Evolutionary conservation across 2,329 filamentous ascomycete genomes (phyloP).

Genomic region (Rutstroemia sp.): DNA sequence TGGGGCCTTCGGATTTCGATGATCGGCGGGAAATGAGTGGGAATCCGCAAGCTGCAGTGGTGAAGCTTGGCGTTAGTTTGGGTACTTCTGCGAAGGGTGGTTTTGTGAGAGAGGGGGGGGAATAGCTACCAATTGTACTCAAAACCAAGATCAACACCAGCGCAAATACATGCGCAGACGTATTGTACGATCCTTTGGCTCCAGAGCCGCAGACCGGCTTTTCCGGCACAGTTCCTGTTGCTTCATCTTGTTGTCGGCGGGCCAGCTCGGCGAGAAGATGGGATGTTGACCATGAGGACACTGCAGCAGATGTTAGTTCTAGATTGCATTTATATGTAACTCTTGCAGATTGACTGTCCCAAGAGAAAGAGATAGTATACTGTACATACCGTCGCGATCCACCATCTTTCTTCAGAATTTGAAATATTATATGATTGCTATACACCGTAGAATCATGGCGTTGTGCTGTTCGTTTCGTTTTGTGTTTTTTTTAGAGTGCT

Average conservation of each 20-base stretch:
- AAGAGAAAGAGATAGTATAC: background rate
- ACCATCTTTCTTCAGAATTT: conserved; percentile 7
- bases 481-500: background rate
- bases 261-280: conserved; percentile 42
- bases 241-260: conserved; percentile 37
- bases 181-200: conserved; percentile 43
- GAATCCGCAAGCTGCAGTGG: conserved; percentile 28
- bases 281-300: conserved; percentile 15
- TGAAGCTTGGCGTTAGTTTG: background rate
- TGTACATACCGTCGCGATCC: conserved; percentile 2
- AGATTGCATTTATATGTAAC: too few relatives aligned
- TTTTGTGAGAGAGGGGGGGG: background rate
- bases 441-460: conserved; percentile 6
- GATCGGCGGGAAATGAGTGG: conserved; percentile 28
- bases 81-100: conserved; percentile 1
- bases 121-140: conserved; percentile 40
- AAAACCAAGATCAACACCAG: conserved; percentile 48
- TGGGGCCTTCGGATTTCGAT: conserved; percentile 21
- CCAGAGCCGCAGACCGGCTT: conserved; percentile 47
- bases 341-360: background rate
- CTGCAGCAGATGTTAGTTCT: background rate
- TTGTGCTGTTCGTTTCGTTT: background rate
- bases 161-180: conserved; percentile 48
- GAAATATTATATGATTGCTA: background rate
- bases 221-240: background rate